These are phyloP conservation scores for Podospora pseudoanserina DNA, from an alignment of 495 filamentous ascomycete genomes.

Conservation along the genomic window DNA sequence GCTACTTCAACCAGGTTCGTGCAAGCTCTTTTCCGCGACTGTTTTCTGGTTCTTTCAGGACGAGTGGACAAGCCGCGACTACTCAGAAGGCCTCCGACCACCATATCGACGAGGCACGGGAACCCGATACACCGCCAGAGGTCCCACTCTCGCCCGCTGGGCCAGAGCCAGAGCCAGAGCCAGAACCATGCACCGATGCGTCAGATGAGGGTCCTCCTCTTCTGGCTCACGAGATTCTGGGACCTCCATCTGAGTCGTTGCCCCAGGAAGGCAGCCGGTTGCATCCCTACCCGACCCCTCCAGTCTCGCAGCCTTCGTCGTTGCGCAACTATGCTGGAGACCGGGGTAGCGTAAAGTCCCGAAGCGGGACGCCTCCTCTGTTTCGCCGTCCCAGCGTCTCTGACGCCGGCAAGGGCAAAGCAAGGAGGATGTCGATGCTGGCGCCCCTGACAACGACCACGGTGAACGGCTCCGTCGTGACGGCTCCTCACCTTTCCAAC, in stretches of 20 bases:
- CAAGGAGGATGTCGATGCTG: constrained; percentile 48
- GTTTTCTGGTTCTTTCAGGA: constrained; percentile 36
- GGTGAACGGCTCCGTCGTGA: constrained; percentile 61
- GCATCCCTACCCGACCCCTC: constrained; percentile 56
- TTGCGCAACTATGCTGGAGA: constrained; percentile 48
- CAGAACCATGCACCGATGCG: constrained; percentile 24
- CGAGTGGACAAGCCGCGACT: constrained; percentile 38
- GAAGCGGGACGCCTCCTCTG: constrained; percentile 23
- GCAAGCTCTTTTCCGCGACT: constrained; percentile 47
- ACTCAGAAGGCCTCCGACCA: constrained; percentile 32
- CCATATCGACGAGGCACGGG: constrained; percentile 34
- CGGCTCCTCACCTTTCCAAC: constrained; percentile 72
- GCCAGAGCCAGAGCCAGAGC: constrained; percentile 9
- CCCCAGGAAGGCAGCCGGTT: constrained; percentile 32
- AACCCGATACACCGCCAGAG: constrained; percentile 27
- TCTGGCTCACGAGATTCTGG: constrained; percentile 47
- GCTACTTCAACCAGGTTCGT: constrained; percentile 98
- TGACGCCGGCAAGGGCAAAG: constrained; percentile 38
- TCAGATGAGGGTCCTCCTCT: constrained; percentile 49
- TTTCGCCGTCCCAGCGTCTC: constrained; percentile 42
- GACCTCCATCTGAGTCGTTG: constrained; percentile 33
- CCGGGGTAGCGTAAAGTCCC: constrained; percentile 41
- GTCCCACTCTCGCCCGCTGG: constrained; percentile 26
- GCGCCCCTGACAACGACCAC: constrained; percentile 60
- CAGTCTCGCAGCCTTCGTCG: constrained; percentile 54